Evolutionary conservation across 352 stramenopile genomes (phyloP).

Genomic region (Saprolegnia diclina): DNA sequence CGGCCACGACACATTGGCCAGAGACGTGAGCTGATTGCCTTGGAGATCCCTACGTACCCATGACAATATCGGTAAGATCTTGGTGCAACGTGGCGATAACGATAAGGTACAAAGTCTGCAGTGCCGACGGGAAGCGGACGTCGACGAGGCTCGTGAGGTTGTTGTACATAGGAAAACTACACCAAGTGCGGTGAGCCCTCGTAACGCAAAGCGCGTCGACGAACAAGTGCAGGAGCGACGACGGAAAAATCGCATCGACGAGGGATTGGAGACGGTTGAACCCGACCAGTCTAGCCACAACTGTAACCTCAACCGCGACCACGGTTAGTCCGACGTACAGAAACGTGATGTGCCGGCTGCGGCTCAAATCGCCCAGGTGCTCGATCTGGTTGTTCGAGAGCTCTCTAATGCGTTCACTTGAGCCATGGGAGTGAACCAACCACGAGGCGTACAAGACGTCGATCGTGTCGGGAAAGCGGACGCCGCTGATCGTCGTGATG

Average conservation of each 20-base stretch:
- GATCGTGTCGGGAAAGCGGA: background rate
- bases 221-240: background rate
- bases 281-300: background rate
- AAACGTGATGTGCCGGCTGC: background rate
- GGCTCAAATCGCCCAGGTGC: background rate
- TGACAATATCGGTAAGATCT: background rate
- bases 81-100: background rate
- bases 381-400: background rate
- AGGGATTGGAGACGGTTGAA: background rate
- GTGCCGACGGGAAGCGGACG: background rate
- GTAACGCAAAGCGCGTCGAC: background rate
- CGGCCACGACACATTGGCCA: background rate
- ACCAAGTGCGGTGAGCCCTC: background rate
- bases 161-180: background rate
- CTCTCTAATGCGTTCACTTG: background rate
- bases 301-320: background rate
- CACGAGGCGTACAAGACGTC: slow-evolving; percentile 6
- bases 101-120: background rate
- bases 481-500: slow-evolving; percentile 11
- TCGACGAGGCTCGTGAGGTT: background rate
- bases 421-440: no score
- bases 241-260: background rate
- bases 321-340: background rate
- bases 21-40: background rate
- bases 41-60: background rate